Base-by-base conservation (phyloP, 495 filamentous ascomycete species). In the Annulohypoxylon moriforme region DNA sequence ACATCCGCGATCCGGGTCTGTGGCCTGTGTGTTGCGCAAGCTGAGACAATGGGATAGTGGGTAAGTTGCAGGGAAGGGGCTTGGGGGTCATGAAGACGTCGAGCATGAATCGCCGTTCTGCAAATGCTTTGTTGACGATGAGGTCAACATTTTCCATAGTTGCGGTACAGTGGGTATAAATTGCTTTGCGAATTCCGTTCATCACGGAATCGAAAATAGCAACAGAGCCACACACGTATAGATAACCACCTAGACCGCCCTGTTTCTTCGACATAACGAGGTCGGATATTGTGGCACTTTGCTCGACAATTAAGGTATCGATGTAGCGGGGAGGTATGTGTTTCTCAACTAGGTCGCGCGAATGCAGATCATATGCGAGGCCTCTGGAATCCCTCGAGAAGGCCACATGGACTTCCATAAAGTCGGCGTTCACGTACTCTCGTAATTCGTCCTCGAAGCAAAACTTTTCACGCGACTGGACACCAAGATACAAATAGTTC, bases 41-140 rank as follows among this genome's bases (percentile, higher is more conserved):
- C 67, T 83, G 78, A n/a, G 83, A 84, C 9, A 86, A 63, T 8
- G 82, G 78, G 53, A 85, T 81, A 0, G 81, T 81, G 14, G 83
- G 81, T 20, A 81, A 69, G 49, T 84, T 83, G 72, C 80, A 84
- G 10, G 83, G 81, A 42, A 86, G 79, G 2, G 83, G 79, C 67
- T 80, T 82, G 6, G 84, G 84, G 13, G 84, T 85, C 84, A 86
- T 86, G 73, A 85, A 86, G 57, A 86, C 84, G 60, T 86, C 84
- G 1, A 86, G 77, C 84, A 86, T 86, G 63, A 86, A 83, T 34
- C 84, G 77, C 0, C 84, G 78, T 69, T 86, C 84, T 0, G 84
- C 84, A 61, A 86, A 85, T 7, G 84, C 84, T 60, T 81, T 83
- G 61, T 82, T 84, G 57, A 85, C 65, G 11, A 86, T 79, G 29